phyloP scores from a whole-genome alignment of 768 basidiomycete species.

The Boletus fagicola region DNA sequence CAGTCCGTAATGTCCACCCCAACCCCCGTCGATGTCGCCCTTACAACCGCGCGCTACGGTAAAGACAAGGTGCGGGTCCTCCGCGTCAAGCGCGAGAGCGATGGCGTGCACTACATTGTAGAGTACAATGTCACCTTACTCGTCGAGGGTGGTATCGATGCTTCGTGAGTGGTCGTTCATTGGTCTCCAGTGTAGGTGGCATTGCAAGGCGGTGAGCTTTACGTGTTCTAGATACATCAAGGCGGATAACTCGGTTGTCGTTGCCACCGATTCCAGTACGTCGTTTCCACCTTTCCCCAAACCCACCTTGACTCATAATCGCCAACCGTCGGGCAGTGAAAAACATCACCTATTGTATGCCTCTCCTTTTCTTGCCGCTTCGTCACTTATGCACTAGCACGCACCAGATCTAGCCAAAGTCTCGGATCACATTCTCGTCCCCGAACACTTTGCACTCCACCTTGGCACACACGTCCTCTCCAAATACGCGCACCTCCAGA shows the following conservation, averaged over 20 bases:
- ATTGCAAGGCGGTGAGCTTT: neutral
- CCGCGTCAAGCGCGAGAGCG: slow-evolving; percentile 70
- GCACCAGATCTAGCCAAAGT: slow-evolving; percentile 76
- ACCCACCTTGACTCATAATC: neutral
- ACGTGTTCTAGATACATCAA: slow-evolving; percentile 64
- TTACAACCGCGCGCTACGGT: slow-evolving; percentile 67
- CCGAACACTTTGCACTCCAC: slow-evolving; percentile 86
- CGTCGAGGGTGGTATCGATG: slow-evolving; percentile 81
- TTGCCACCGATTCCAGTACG: slow-evolving; percentile 90
- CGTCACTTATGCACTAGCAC: neutral
- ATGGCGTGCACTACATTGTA: slow-evolving; percentile 64
- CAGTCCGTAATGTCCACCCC: slow-evolving; percentile 28
- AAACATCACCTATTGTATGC: slow-evolving; percentile 62
- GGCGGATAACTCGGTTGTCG: slow-evolving; percentile 84
- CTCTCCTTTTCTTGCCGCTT: neutral
- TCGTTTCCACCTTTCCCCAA: neutral
- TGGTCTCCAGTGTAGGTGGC: neutral
- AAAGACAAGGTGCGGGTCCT: slow-evolving; percentile 89
- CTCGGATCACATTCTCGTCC: slow-evolving; percentile 80
- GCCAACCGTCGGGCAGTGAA: slow-evolving; percentile 44
- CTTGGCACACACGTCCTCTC: slow-evolving; percentile 79
- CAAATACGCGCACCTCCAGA: slow-evolving; percentile 73
- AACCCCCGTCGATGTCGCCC: slow-evolving; percentile 21
- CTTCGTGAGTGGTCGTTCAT: slow-evolving; percentile 46
- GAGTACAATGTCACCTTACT: slow-evolving; percentile 83